Evolutionary conservation across 164 flowering plant genomes (phyloP).

Genomic region (Euptelea pleiosperma): DNA sequence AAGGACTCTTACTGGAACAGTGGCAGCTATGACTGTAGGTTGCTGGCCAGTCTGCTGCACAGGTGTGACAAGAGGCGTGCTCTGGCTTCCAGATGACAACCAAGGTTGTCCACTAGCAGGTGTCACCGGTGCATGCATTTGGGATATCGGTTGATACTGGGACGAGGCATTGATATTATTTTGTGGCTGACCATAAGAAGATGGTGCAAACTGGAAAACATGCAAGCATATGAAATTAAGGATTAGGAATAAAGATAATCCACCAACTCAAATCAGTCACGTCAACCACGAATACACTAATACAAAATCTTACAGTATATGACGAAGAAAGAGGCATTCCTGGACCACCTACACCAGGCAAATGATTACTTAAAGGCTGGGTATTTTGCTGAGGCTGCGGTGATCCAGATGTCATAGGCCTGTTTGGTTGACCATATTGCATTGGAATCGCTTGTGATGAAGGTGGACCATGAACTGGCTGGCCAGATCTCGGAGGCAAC

Average conservation of each 20-base stretch:
- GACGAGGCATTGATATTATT: conserved; percentile 36
- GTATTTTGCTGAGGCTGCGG: conserved; percentile 45
- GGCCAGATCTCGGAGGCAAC: conserved; percentile 53
- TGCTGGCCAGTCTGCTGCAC: conserved; percentile 50
- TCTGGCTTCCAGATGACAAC: conserved; percentile 54
- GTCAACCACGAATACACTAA: neutral
- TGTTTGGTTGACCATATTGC: conserved; percentile 48
- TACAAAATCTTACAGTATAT: conserved; percentile 55
- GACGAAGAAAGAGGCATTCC: conserved; percentile 63
- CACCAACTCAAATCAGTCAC: neutral
- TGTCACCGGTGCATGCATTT: conserved; percentile 46
- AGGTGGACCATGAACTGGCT: conserved; percentile 51
- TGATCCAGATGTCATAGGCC: conserved; percentile 47
- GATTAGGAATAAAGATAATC: conserved; percentile 1
- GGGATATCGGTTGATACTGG: conserved; percentile 59
- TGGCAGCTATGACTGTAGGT: conserved; percentile 31
- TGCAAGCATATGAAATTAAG: conserved; percentile 10
- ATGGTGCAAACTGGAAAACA: conserved; percentile 47
- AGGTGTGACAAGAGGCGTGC: conserved; percentile 34
- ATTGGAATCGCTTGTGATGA: conserved; percentile 54
- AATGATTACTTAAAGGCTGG: conserved; percentile 36
- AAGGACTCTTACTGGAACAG: conserved; percentile 33
- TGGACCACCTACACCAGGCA: conserved; percentile 46
- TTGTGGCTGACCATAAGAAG: conserved; percentile 58
- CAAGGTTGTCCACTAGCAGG: conserved; percentile 58